Evolutionary conservation across 2,329 filamentous ascomycete species (phyloP).

Genomic region (Talaromyces sp.): DNA sequence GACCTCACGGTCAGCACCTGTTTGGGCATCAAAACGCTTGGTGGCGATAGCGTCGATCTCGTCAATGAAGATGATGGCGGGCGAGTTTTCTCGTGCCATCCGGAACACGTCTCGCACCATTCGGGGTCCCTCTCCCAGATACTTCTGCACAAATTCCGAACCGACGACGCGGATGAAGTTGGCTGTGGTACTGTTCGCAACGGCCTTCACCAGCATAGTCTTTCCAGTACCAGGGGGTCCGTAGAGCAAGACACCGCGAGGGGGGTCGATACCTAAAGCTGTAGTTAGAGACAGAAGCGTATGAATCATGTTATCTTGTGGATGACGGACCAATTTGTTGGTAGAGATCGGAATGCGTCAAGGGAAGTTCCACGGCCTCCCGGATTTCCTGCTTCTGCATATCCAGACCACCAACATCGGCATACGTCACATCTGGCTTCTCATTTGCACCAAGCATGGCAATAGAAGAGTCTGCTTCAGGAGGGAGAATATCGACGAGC

Average conservation of each 20-base stretch:
- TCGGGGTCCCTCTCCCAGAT: constrained; percentile 91
- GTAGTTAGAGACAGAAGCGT: constrained; percentile 15
- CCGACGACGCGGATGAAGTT: constrained; percentile 98
- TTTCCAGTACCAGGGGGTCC: constrained; percentile 94
- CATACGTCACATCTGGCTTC: constrained; percentile 97
- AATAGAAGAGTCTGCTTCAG: constrained; percentile 96
- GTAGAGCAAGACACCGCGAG: constrained; percentile 91
- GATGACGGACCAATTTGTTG: constrained; percentile 73
- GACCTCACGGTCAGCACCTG: constrained; percentile 93
- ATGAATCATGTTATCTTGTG: not conserved
- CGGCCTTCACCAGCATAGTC: constrained; percentile 96
- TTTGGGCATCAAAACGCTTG: constrained; percentile 98
- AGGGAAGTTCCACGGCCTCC: constrained; percentile 91
- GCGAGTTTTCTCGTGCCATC: constrained; percentile 97
- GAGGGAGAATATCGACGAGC: constrained; percentile 96
- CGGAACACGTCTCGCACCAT: constrained; percentile 99
- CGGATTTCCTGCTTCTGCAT: constrained; percentile 99
- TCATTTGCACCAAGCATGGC: constrained; percentile 95
- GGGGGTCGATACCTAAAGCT: constrained; percentile 71
- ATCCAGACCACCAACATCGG: constrained; percentile 92
- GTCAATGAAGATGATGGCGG: constrained; percentile 98
- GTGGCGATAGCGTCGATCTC: constrained; percentile 98
- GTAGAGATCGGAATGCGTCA: constrained; percentile 98
- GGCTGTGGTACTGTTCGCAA: constrained; percentile 95
- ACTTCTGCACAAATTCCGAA: constrained; percentile 98